Conservation (phyloP, 2,329 filamentous ascomycete species). For the Colletotrichum liriopes region DNA sequence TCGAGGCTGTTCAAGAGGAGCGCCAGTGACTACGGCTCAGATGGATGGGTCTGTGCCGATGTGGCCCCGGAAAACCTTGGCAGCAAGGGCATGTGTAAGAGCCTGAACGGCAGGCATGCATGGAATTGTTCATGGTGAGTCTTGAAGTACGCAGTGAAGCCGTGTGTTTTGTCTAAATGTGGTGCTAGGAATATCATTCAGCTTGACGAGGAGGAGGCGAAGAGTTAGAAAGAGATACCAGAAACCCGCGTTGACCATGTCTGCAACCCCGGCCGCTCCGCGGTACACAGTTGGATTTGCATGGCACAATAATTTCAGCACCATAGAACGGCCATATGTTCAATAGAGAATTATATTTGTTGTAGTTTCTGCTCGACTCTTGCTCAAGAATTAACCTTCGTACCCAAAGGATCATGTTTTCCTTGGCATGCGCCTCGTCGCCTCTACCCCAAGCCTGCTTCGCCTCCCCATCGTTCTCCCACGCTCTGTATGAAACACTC, state of each 20-base stretch:
- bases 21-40: slow-evolving; percentile 60
- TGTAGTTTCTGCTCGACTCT: neutral
- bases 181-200: slow-evolving; percentile 2
- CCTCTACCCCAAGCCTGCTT: slow-evolving; percentile 1
- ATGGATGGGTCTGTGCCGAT: slow-evolving; percentile 74
- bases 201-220: neutral
- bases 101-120: slow-evolving; percentile 69
- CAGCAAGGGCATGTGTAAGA: slow-evolving; percentile 75
- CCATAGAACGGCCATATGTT: neutral
- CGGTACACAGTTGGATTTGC: neutral
- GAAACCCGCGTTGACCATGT: neutral
- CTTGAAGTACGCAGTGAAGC: neutral
- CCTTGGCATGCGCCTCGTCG: neutral
- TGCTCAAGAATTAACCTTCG: neutral
- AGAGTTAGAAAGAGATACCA: neutral
- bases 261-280: neutral
- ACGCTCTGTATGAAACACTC: slow-evolving; percentile 7
- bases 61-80: slow-evolving; percentile 73
- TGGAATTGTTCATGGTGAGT: slow-evolving; percentile 75
- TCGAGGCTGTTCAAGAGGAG: slow-evolving; percentile 70
- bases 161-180: neutral
- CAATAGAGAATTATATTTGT: neutral
- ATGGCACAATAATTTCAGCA: neutral
- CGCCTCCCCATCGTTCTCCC: neutral
- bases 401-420: neutral